Evolutionary conservation across 352 stramenopile genomes (phyloP).

Genomic region (Aphanomyces cochlioides): DNA sequence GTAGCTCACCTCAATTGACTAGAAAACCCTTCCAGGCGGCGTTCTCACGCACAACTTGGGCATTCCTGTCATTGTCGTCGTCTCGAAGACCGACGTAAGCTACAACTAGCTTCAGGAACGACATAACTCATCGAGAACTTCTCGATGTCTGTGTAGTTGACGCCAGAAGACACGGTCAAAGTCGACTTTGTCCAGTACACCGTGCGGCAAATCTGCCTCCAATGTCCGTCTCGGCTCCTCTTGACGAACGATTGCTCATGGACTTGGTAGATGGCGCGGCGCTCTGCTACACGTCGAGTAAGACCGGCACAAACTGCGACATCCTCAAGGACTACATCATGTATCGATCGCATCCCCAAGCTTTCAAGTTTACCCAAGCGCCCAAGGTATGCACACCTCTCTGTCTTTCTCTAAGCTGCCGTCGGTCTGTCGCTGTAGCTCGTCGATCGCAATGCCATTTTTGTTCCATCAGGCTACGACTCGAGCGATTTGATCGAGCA

Average conservation of each 20-base stretch:
- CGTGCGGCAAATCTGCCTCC: slow-evolving; percentile 71
- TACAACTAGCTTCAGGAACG: background rate
- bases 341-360: slow-evolving; percentile 57
- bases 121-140: background rate
- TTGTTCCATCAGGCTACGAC: slow-evolving; percentile 76
- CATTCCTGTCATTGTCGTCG: slow-evolving; percentile 64
- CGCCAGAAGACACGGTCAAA: slow-evolving; percentile 76
- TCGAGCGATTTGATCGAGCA: slow-evolving; percentile 70
- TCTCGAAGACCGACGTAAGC: slow-evolving; percentile 75
- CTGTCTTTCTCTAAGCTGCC: no score
- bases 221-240: slow-evolving; percentile 45
- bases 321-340: slow-evolving; percentile 70
- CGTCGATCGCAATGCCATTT: slow-evolving; percentile 62
- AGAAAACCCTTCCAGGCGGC: slow-evolving; percentile 46
- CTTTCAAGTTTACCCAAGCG: slow-evolving; percentile 64
- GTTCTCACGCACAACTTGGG: slow-evolving; percentile 75
- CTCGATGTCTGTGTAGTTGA: slow-evolving; percentile 33
- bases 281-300: slow-evolving; percentile 78
- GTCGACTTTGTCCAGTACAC: slow-evolving; percentile 84
- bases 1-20: slow-evolving; percentile 31
- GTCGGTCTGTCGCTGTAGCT: slow-evolving; percentile 30
- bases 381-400: slow-evolving; percentile 38
- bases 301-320: slow-evolving; percentile 70
- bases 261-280: slow-evolving; percentile 54
- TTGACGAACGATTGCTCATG: background rate